Evolutionary conservation across 139 green algal genomes (phyloP), one percentile per base, ranked within the genome.

Genomic region (Micromonas commoda): DNA sequence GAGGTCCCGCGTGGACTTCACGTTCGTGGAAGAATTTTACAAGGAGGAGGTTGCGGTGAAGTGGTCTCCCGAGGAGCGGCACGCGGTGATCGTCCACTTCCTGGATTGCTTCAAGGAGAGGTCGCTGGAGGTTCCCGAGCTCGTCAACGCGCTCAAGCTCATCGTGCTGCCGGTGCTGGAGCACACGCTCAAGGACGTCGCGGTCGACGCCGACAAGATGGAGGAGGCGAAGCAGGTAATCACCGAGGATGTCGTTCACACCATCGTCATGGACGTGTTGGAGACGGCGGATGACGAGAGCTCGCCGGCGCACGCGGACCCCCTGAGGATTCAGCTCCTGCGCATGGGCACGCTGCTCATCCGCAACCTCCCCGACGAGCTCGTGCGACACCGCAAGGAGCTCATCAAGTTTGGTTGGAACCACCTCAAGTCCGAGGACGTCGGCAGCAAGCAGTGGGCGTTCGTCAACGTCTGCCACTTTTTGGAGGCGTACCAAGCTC

Each of bases 321-420:
- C 82, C 6, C 74, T 94, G 16, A 86, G 90, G 24, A 86, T 94
- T 33, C 88, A 93, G 83, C 72, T 97, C 82, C 84, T 97, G 34
- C 85, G 93, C 64, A 81, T 97, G 34, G 84, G 82, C 0, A 91
- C 89, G 1, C 72, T 88, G 28, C 82, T 97, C 19, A 88, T 96
- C 45, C 87, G 93, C 80, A 71, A 88, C 38, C 64, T 83, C 28
- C 86, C 86, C 3, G 20, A 83, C 16, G 83, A 82, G 54, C 77
- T 91, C 19, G 76, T 81, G 31, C 52, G 79, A 0, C 85, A 95
- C 78, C 84, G 88, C 60, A 92, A 94, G 82, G 88, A 96, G 82
- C 81, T 97, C 0, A 93, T 98, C 69, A 91, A 94, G 75, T 94
- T 93, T 80, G 88, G 86, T 0, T 98, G 94, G 92, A 90, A 93